Evolutionary conservation across 1,284 basidiomycete species (phyloP).

Genomic region (Pyrrhoderma noxium): DNA sequence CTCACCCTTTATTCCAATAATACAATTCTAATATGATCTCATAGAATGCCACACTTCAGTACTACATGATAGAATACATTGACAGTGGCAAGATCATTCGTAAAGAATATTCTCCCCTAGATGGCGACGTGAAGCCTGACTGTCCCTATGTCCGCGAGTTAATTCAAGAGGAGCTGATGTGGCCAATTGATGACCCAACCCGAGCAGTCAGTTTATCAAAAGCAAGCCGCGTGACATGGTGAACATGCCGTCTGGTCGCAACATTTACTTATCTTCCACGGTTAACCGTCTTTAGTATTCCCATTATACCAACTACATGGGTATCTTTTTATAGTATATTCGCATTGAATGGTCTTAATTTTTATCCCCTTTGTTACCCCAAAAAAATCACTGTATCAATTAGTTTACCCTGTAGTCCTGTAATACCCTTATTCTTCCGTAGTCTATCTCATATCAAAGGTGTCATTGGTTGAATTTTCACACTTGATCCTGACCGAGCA

Average conservation of each 20-base stretch:
- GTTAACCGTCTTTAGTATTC: too few relatives aligned
- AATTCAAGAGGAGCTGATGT: slow-evolving; percentile 19
- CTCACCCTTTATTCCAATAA: neutral
- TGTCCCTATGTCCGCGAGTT: slow-evolving; percentile 18
- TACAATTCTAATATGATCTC: too few relatives aligned
- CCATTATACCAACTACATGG: too few relatives aligned
- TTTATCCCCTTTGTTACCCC: neutral
- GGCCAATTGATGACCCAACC: slow-evolving; percentile 17
- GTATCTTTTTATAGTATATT: too few relatives aligned
- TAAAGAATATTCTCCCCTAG: slow-evolving; percentile 16
- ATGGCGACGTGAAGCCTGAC: slow-evolving; percentile 18
- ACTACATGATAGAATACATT: slow-evolving; percentile 15
- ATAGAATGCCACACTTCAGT: slow-evolving; percentile 14
- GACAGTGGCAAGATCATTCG: slow-evolving; percentile 9
- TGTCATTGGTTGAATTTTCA: too few relatives aligned
- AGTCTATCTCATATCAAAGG: too few relatives aligned
- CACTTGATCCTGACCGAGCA: too few relatives aligned
- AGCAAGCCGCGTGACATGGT: too few relatives aligned
- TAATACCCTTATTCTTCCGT: neutral
- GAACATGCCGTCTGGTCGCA: neutral
- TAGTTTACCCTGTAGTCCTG: slow-evolving; percentile 1
- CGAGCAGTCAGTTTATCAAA: slow-evolving; percentile 5
- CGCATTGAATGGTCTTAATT: too few relatives aligned
- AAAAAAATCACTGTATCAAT: slow-evolving; percentile 9
- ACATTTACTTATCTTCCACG: too few relatives aligned